Percentiles rank a stretch among this genome's conserved stretches.
phyloP scores from a whole-genome alignment of 306 rosid genomes.

The Cicer judaicum region DNA sequence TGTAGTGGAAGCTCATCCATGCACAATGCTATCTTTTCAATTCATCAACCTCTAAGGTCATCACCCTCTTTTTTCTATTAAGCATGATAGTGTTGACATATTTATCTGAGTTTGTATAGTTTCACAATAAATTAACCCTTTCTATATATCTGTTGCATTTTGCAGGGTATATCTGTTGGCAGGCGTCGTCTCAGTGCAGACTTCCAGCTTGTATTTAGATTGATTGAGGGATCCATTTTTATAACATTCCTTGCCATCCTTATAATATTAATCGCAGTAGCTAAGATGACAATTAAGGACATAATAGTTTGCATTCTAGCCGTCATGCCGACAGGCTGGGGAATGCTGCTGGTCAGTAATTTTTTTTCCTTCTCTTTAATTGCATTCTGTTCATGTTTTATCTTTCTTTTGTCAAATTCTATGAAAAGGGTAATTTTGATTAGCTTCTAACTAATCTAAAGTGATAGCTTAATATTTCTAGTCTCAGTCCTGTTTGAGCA shows the following conservation, averaged over 20 bases:
- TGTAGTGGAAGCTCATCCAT: no score
- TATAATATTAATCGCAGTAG: slow-evolving; percentile 67
- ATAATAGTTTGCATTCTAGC: slow-evolving; percentile 79
- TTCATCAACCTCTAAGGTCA: no score
- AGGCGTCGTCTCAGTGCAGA: slow-evolving; percentile 85
- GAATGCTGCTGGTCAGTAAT: slow-evolving; percentile 78
- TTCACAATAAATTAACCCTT: slow-evolving; percentile 20
- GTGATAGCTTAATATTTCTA: slow-evolving; percentile 2
- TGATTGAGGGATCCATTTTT: slow-evolving; percentile 71
- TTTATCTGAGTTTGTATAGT: not conserved
- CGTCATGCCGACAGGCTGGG: slow-evolving; percentile 98
- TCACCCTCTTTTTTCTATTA: no score
- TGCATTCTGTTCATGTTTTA: slow-evolving; percentile 1
- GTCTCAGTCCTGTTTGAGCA: slow-evolving; percentile 22
- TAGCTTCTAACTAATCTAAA: not conserved
- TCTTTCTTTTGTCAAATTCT: not conserved
- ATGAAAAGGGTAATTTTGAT: not conserved
- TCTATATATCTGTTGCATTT: slow-evolving; percentile 20
- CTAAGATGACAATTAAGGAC: slow-evolving; percentile 70
- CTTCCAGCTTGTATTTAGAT: slow-evolving; percentile 80
- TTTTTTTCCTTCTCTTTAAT: not conserved
- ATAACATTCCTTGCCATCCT: slow-evolving; percentile 62
- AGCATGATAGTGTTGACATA: no score
- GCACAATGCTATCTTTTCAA: no score
- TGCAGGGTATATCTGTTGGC: slow-evolving; percentile 80